phyloP scores from a whole-genome alignment of 1,284 basidiomycete genomes.

The Malassezia arunalokei region DNA sequence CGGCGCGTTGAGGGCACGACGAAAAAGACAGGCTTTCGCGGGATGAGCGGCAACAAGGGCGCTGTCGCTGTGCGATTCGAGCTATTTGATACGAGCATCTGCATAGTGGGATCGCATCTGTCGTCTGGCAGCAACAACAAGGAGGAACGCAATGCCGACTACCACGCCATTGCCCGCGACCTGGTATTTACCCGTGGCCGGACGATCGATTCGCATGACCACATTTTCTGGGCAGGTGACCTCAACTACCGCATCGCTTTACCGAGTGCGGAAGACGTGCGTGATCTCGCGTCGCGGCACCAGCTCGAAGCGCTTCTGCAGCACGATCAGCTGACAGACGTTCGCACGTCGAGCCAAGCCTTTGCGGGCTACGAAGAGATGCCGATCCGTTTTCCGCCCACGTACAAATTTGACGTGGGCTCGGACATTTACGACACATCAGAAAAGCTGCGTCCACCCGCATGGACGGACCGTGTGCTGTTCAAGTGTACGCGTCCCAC shows the following conservation, averaged over 20 bases:
- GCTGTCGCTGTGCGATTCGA: conserved; percentile 86
- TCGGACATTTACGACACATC: conserved; percentile 81
- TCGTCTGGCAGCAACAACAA: conserved; percentile 83
- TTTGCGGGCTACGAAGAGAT: conserved; percentile 82
- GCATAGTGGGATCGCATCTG: conserved; percentile 88
- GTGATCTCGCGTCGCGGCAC: conserved; percentile 53
- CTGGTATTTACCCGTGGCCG: conserved; percentile 79
- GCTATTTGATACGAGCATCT: conserved; percentile 77
- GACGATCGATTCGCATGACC: conserved; percentile 71
- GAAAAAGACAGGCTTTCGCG: conserved; percentile 90
- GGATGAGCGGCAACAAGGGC: conserved; percentile 84
- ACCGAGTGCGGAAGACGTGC: conserved; percentile 66
- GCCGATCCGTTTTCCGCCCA: conserved; percentile 71
- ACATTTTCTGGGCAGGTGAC: conserved; percentile 88
- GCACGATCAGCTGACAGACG: conserved; percentile 53
- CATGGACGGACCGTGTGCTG: conserved; percentile 68
- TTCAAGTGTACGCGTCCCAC: conserved; percentile 60
- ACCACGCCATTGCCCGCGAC: conserved; percentile 68
- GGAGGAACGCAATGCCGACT: conserved; percentile 84
- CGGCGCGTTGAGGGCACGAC: conserved; percentile 81
- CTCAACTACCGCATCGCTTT: conserved; percentile 76
- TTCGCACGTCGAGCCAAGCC: conserved; percentile 47
- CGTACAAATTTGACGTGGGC: conserved; percentile 67
- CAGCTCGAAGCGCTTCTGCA: conserved; percentile 59
- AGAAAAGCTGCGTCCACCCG: conserved; percentile 89